Percentiles rank a stretch among this genome's conserved stretches.
Conservation (phyloP, 2,329 filamentous ascomycete genomes). For the Celoporthe dispersa region DNA sequence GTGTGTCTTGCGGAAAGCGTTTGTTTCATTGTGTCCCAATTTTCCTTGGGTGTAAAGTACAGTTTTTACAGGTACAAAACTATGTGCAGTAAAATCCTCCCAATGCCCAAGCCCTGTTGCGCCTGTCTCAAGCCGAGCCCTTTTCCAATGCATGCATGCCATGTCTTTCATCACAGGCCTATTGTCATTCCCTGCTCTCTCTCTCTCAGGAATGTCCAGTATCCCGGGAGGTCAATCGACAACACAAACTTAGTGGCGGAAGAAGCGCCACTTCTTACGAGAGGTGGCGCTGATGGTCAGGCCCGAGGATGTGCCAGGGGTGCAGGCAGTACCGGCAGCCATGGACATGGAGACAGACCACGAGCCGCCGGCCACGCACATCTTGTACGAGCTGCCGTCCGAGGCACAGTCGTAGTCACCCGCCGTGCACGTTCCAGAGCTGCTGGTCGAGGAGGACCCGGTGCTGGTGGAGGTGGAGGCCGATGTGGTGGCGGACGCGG, state of each 20-base stretch:
- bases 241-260: conserved; percentile 5
- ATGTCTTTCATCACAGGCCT: not conserved
- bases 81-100: conserved; percentile 20
- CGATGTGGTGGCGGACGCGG: conserved; percentile 35
- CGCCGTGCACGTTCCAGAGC: conserved; percentile 25
- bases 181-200: not conserved
- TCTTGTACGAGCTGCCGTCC: conserved; percentile 20
- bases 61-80: conserved; percentile 13
- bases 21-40: not conserved
- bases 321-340: conserved; percentile 35
- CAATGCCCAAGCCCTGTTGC: conserved; percentile 4
- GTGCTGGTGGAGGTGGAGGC: conserved; percentile 20
- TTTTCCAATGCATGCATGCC: conserved; percentile 10
- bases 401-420: conserved; percentile 25
- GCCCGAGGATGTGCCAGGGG: conserved; percentile 33
- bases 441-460: conserved; percentile 25
- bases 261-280: conserved; percentile 20
- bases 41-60: not conserved
- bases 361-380: conserved; percentile 23
- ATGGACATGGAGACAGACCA: conserved; percentile 41
- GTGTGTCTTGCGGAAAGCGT: not conserved
- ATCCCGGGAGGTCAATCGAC: not conserved
- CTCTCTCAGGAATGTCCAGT: not conserved
- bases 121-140: conserved; percentile 3
- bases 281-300: conserved; percentile 31